These are phyloP conservation scores for Nakazawaea laoshanensis DNA, from an alignment of 805 yeast genomes.

Conservation along the genomic window DNA sequence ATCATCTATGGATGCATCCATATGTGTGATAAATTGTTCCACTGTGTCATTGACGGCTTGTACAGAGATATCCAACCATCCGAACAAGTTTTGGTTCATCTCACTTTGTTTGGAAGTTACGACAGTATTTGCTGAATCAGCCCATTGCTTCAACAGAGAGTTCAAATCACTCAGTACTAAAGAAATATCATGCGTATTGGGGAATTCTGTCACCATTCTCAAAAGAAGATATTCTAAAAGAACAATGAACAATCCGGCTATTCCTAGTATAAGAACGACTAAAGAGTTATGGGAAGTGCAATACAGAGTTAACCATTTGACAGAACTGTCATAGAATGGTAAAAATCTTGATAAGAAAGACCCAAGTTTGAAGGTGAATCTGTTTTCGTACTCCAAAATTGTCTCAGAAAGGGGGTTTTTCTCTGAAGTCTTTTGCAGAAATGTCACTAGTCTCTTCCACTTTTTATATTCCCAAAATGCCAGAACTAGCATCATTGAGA, in stretches of 20 bases:
- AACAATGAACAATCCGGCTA: conserved; percentile 48
- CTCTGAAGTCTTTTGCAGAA: conserved; percentile 19
- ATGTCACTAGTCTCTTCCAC: conserved; percentile 37
- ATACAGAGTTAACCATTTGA: conserved; percentile 40
- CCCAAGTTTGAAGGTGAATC: conserved; percentile 14
- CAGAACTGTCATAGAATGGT: conserved; percentile 10
- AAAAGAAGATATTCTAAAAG: conserved; percentile 46
- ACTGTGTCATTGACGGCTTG: conserved; percentile 53
- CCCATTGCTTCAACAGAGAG: conserved; percentile 36
- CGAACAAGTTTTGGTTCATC: conserved; percentile 59
- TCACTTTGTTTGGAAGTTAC: conserved; percentile 36
- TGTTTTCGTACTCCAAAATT: conserved; percentile 15
- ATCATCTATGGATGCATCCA: conserved; percentile 49
- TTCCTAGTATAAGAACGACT: conserved; percentile 40
- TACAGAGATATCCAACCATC: conserved; percentile 55
- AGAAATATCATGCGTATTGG: not conserved
- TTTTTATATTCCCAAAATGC: conserved; percentile 33
- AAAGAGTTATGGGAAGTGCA: conserved; percentile 44
- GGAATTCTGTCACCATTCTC: not conserved
- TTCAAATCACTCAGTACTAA: not conserved
- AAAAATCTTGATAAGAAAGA: conserved; percentile 12
- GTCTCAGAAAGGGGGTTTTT: too few species aligned
- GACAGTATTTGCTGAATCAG: conserved; percentile 44
- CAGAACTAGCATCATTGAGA: conserved; percentile 32
- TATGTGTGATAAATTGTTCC: conserved; percentile 41